These are phyloP conservation scores for Chaetoceros tenuissimus DNA, from an alignment of 108 stramenopile genomes.

Conservation along the genomic window DNA sequence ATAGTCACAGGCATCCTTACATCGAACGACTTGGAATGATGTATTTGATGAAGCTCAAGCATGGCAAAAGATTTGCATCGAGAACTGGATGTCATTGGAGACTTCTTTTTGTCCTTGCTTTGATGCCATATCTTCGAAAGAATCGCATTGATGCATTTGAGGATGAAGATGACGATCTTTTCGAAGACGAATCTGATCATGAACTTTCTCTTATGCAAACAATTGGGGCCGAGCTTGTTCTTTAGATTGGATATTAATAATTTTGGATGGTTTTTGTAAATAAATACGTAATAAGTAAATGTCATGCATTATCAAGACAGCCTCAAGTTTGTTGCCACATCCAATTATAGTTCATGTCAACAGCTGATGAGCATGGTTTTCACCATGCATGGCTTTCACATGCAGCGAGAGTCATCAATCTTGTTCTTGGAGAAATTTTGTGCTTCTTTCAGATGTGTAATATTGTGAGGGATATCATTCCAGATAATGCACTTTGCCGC, in stretches of 20 bases:
- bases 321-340: no score
- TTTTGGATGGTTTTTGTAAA: no score
- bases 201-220: no score
- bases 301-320: no score
- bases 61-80: conserved; percentile 32
- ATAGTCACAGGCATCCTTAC: background rate
- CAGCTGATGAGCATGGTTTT: no score
- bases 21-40: conserved; percentile 10
- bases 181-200: no score
- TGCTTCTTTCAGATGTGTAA: background rate
- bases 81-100: conserved; percentile 41
- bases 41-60: conserved; percentile 52
- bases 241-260: no score
- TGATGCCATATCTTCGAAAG: conserved; percentile 45
- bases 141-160: background rate
- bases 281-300: no score
- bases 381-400: background rate
- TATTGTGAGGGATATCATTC: background rate
- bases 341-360: no score
- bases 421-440: background rate
- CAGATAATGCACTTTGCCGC: background rate
- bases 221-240: no score
- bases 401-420: background rate
- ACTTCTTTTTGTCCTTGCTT: conserved; percentile 29
- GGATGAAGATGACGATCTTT: no score